Evolutionary conservation across 148 eudicot genomes (phyloP).

Genomic region (Silene uniflora): DNA sequence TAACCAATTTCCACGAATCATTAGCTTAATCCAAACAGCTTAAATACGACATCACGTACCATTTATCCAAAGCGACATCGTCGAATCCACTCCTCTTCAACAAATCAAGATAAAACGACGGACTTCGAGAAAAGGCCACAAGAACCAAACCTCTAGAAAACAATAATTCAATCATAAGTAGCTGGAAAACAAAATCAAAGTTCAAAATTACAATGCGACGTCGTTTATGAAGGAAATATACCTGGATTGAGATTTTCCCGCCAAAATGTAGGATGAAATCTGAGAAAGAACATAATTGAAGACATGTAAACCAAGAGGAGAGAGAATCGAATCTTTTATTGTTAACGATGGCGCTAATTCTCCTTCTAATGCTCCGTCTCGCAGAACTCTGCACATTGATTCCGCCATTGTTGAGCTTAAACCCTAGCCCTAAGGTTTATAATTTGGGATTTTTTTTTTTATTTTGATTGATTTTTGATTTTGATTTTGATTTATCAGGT

Average conservation of each 20-base stretch:
- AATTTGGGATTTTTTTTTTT: constrained; percentile 13
- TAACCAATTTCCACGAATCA: constrained; percentile 2
- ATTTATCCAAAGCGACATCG: constrained; percentile 33
- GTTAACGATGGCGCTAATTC: constrained; percentile 79
- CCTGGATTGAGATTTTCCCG: constrained; percentile 74
- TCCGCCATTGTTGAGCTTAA: constrained; percentile 61
- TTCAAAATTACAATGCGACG: not conserved
- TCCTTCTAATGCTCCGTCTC: constrained; percentile 81
- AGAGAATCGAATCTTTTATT: constrained; percentile 50
- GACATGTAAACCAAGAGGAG: constrained; percentile 52
- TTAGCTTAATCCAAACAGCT: constrained; percentile 1
- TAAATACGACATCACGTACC: constrained; percentile 26
- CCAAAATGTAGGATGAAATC: constrained; percentile 52
- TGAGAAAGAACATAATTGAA: constrained; percentile 72
- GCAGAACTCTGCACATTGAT: constrained; percentile 59
- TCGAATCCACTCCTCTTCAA: constrained; percentile 50
- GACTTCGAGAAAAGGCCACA: constrained; percentile 64
- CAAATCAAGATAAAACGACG: constrained; percentile 55
- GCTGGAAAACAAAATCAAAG: not conserved
- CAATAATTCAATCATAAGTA: not conserved
- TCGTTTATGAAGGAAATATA: constrained; percentile 10
- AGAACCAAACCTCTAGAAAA: constrained; percentile 65
- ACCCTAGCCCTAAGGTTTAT: constrained; percentile 39
- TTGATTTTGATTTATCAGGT: too few species aligned
- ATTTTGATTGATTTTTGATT: not conserved